Conservation (phyloP, 78 protist species). For the Dictyostelium citrinum region DNA sequence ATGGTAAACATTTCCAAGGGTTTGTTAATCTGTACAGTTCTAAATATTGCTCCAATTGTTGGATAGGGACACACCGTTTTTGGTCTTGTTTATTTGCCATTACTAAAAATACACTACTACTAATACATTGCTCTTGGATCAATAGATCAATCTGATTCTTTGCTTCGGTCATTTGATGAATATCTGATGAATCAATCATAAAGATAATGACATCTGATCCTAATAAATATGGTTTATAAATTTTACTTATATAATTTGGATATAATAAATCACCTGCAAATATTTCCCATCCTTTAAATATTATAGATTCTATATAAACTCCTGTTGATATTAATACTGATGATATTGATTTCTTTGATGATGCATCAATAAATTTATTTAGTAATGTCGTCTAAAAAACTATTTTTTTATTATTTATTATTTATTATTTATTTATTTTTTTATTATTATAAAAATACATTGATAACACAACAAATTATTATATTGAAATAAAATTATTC, state of each 20-base stretch:
- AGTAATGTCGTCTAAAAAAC: slow-evolving; percentile 62
- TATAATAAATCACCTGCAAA: slow-evolving; percentile 46
- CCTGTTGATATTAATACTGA: slow-evolving; percentile 54
- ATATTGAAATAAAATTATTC: no score
- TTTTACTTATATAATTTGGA: slow-evolving; percentile 37
- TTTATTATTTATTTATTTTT: no score
- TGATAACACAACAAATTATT: no score
- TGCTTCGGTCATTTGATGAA: slow-evolving; percentile 37
- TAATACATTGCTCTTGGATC: slow-evolving; percentile 20
- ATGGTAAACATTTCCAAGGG: slow-evolving; percentile 62
- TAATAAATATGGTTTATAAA: slow-evolving; percentile 38
- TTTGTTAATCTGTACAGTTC: slow-evolving; percentile 34
- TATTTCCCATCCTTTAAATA: slow-evolving; percentile 55
- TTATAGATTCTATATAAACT: slow-evolving; percentile 24
- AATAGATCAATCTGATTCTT: slow-evolving; percentile 55
- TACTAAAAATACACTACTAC: slow-evolving; percentile 46
- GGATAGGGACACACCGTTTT: neutral
- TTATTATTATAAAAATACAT: no score
- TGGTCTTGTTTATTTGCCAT: slow-evolving; percentile 71
- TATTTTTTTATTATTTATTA: neutral
- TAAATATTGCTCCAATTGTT: slow-evolving; percentile 43
- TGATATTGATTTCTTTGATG: slow-evolving; percentile 7
- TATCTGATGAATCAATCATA: slow-evolving; percentile 61
- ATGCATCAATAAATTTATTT: slow-evolving; percentile 40
- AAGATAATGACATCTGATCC: slow-evolving; percentile 56